These are phyloP conservation scores for Glycine soja DNA, from an alignment of 306 rosid species.

Conservation along the genomic window DNA sequence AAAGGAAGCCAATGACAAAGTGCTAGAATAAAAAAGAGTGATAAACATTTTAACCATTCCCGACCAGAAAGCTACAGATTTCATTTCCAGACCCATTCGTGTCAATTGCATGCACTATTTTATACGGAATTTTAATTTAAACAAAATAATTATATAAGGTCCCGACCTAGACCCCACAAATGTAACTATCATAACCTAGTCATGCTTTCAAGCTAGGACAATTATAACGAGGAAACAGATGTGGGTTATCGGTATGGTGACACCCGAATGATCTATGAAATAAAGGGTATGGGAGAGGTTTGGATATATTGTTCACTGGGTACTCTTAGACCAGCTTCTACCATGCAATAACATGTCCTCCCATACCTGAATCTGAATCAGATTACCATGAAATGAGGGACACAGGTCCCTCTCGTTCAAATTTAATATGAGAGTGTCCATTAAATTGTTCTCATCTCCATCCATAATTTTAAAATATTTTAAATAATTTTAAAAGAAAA, in stretches of 20 bases:
- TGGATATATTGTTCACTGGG: conserved; percentile 2
- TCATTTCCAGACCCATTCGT: not conserved
- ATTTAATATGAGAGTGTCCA: too few relatives aligned
- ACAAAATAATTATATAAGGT: not conserved
- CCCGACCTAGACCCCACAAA: not conserved
- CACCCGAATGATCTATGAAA: not conserved
- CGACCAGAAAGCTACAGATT: not conserved
- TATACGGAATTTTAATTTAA: not conserved
- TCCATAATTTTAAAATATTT: too few relatives aligned
- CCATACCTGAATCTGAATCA: conserved; percentile 22
- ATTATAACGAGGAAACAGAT: not conserved
- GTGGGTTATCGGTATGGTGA: not conserved
- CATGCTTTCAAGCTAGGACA: conserved; percentile 10
- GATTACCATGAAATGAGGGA: not conserved
- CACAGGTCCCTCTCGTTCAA: not conserved
- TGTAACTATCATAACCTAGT: not conserved
- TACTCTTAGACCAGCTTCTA: not conserved
- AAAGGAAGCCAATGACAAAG: not conserved
- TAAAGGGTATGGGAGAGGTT: conserved; percentile 19
- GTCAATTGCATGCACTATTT: not conserved
- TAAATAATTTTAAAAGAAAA: too few relatives aligned
- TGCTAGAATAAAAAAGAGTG: too few relatives aligned
- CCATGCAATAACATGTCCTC: not conserved
- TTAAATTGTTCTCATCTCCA: too few relatives aligned
- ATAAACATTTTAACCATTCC: not conserved